A percentile compares a stretch with the other conserved stretches of the same genome.
Evolutionary conservation across 2,329 filamentous ascomycete genomes (phyloP).

Genomic region (Ascochyta koolunga): DNA sequence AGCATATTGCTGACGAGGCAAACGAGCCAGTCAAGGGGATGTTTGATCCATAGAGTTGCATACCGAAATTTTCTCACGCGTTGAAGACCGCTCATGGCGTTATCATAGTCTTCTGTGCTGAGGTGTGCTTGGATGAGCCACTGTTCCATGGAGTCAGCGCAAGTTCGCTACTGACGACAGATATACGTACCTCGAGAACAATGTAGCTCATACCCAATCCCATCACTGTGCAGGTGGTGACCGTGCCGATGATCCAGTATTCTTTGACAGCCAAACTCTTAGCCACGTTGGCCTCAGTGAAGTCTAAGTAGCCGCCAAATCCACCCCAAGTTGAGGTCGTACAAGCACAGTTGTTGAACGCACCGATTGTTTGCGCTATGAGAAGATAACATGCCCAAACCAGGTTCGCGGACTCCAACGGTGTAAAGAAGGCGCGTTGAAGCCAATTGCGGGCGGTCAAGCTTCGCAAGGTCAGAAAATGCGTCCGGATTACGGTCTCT

Average conservation of each 20-base stretch:
- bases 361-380: constrained; percentile 50
- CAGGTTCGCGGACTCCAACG: constrained; percentile 44
- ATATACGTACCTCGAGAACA: constrained; percentile 31
- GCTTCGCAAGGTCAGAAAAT: constrained; percentile 11
- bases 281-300: constrained; percentile 32
- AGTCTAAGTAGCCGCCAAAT: constrained; percentile 50
- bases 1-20: constrained; percentile 13
- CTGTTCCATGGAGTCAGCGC: constrained; percentile 6
- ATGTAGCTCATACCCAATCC: constrained; percentile 40
- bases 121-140: constrained; percentile 46
- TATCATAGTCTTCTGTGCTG: constrained; percentile 33
- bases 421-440: constrained; percentile 38
- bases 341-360: constrained; percentile 50
- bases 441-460: constrained; percentile 25
- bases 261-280: constrained; percentile 25
- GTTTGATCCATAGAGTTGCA: constrained; percentile 24
- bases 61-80: constrained; percentile 29
- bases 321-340: constrained; percentile 44
- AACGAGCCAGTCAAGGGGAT: constrained; percentile 15
- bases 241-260: constrained; percentile 43
- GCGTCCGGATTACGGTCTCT: constrained; percentile 1
- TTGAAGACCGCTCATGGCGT: constrained; percentile 26
- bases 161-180: not conserved
- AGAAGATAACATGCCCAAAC: constrained; percentile 47
- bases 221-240: constrained; percentile 35